Conservation (phyloP, 106 monocot species). For the Ottelia alismoides region DNA sequence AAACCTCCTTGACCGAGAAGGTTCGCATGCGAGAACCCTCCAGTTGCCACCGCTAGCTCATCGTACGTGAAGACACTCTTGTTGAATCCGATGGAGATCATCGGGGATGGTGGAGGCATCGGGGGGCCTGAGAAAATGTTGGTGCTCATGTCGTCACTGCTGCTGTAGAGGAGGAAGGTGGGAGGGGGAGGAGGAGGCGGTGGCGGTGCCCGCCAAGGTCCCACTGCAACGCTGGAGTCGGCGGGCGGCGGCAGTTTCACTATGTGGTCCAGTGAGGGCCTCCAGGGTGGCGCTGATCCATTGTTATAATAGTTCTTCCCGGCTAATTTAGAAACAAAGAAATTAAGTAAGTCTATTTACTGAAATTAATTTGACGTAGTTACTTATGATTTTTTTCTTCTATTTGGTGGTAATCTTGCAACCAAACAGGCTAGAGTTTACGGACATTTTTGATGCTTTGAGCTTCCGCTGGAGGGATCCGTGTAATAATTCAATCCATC, state of each 20-base stretch:
- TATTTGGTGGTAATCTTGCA: too few relatives aligned
- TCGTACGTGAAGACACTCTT: conserved; percentile 62
- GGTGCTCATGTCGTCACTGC: conserved; percentile 29
- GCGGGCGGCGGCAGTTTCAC: conserved; percentile 16
- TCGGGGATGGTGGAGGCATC: neutral
- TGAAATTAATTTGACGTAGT: too few relatives aligned
- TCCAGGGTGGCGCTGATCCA: conserved; percentile 13
- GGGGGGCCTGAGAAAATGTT: conserved; percentile 16
- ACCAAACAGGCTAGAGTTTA: neutral
- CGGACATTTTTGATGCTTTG: conserved; percentile 15
- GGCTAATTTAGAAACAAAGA: too few relatives aligned
- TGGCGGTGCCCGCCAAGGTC: conserved; percentile 12
- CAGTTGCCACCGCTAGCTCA: conserved; percentile 39
- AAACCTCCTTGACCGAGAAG: conserved; percentile 67
- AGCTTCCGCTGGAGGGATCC: conserved; percentile 6
- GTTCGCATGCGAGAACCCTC: conserved; percentile 32
- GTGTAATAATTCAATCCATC: conserved; percentile 38
- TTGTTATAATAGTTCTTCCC: conserved; percentile 17
- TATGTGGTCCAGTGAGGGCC: conserved; percentile 2
- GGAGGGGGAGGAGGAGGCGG: conserved; percentile 18
- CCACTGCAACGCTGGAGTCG: too few relatives aligned
- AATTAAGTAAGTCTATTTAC: too few relatives aligned
- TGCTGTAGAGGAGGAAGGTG: too few relatives aligned
- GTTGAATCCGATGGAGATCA: neutral
- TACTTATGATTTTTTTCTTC: too few relatives aligned